A percentile compares a stretch with the other conserved stretches of the same genome.
Conservation (phyloP, 2,329 filamentous ascomycete species). For the Chaetomiaceae sp. region DNA sequence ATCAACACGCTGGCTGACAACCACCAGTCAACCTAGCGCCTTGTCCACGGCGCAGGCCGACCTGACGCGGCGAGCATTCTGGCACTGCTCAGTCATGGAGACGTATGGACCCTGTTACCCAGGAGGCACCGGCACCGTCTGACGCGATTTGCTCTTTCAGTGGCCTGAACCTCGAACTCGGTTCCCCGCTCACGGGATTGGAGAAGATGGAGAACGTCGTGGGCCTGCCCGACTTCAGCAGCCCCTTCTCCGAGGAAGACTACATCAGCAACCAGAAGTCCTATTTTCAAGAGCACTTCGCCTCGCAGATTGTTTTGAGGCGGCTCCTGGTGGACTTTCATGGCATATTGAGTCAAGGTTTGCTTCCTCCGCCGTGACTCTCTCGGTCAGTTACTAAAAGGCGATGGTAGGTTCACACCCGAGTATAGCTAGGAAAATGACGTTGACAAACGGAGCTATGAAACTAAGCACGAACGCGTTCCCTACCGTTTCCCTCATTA, state of each 20-base stretch:
- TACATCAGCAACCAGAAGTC: slow-evolving; percentile 43
- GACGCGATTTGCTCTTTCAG: slow-evolving; percentile 31
- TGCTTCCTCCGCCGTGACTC: slow-evolving; percentile 26
- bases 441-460: neutral
- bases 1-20: slow-evolving; percentile 8
- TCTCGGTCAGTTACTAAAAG: too few species aligned
- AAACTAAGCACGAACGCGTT: too few species aligned
- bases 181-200: slow-evolving; percentile 50
- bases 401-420: neutral
- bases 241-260: slow-evolving; percentile 42
- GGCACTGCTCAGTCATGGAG: slow-evolving; percentile 52
- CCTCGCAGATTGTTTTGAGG: slow-evolving; percentile 53
- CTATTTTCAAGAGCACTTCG: slow-evolving; percentile 53
- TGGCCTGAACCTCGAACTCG: slow-evolving; percentile 51
- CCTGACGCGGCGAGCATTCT: slow-evolving; percentile 48
- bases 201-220: slow-evolving; percentile 47
- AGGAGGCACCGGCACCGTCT: slow-evolving; percentile 7
- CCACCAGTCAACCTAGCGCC: slow-evolving; percentile 36
- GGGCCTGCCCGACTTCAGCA: slow-evolving; percentile 48
- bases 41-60: slow-evolving; percentile 43
- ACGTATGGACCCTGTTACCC: slow-evolving; percentile 33
- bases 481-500: neutral
- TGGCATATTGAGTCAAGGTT: slow-evolving; percentile 45
- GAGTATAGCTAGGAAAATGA: neutral
- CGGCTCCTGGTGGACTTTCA: slow-evolving; percentile 49